Base-by-base conservation (phyloP, 352 stramenopile genomes). In the Globisporangium heterothallicum region DNA sequence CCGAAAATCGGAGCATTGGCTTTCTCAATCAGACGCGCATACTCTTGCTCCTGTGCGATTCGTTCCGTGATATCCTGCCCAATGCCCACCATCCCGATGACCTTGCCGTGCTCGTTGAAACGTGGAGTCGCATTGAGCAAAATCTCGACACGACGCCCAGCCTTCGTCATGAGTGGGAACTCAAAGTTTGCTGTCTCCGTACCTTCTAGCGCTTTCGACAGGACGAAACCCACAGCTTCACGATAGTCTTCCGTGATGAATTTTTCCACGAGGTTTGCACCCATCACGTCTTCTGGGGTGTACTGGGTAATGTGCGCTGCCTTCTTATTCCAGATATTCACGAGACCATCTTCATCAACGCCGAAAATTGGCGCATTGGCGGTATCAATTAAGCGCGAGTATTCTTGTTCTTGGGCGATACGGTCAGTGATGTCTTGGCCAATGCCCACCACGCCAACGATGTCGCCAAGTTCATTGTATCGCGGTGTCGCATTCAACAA, bases 281-380 rank as follows among this genome's bases (percentile, higher is more conserved):
- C 90, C 64, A 97, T 77, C 6, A 96, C 92, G 60, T 98, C 91
- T 10, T 88, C 63, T 2, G 78, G 80, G 6, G 73, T 72, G 60
- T 95, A 98, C 59, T 96, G 87, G 32, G 90, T 97, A 50, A 94
- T 91, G 22, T 94, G 80, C 8, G 79, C 80, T 8, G 87, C 86
- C 57, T 96, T 97, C 42, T 96, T 81, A 61, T 98, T 96, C 85
- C 85, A 96, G 55, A 95, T 94, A 46, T 92, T 93, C 7, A 96
- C 85, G 18, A 62, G 59, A 4, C 84, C 82, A 32, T 94, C 66
- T 25, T 66, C 61, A 50, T 96, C 84, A 14, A 96, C 82, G 29
- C 86, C 88, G 44, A 97, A 95, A 42, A 96, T 96, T 18, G 88
- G 84, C 0, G 86, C 82, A 44, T 97, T 96, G 0, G 88, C 86